Conservation (phyloP, 2,329 filamentous ascomycete species). For the Claviceps sp. region DNA sequence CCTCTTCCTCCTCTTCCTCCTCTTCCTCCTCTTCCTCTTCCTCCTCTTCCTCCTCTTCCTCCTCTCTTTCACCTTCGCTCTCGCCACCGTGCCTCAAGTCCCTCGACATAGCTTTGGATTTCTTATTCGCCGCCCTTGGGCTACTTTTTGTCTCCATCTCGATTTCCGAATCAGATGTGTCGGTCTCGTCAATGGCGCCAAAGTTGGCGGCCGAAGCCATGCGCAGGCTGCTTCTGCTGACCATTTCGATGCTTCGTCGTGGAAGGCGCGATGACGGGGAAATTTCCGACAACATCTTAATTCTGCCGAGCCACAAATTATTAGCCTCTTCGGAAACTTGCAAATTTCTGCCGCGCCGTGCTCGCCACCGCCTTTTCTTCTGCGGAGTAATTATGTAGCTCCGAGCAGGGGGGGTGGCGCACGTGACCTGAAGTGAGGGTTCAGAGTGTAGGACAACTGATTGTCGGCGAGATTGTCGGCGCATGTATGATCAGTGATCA, state of each 20-base stretch:
- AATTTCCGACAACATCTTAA: neutral
- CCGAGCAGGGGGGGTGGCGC: too few species aligned
- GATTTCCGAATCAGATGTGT: constrained; percentile 54
- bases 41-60: constrained; percentile 45
- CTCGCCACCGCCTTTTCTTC: constrained; percentile 1
- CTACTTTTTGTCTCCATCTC: constrained; percentile 61
- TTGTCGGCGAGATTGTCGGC: too few species aligned
- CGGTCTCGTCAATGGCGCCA: constrained; percentile 46
- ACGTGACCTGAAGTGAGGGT: too few species aligned
- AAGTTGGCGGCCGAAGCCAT: constrained; percentile 41
- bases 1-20: constrained; percentile 44
- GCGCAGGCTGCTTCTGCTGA: constrained; percentile 36
- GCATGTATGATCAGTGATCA: neutral
- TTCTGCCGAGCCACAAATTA: neutral
- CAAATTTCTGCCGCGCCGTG: constrained; percentile 5
- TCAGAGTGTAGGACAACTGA: too few species aligned
- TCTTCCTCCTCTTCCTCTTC: constrained; percentile 52
- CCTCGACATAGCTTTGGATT: constrained; percentile 7
- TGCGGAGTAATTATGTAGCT: too few species aligned
- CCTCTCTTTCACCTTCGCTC: constrained; percentile 16
- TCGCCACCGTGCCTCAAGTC: constrained; percentile 16
- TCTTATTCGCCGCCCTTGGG: constrained; percentile 15
- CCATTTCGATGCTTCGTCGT: constrained; percentile 17
- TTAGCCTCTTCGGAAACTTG: constrained; percentile 4
- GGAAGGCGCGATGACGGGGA: neutral